Conservation (phyloP, 805 yeast species). For the Teunomyces pallodes region DNA sequence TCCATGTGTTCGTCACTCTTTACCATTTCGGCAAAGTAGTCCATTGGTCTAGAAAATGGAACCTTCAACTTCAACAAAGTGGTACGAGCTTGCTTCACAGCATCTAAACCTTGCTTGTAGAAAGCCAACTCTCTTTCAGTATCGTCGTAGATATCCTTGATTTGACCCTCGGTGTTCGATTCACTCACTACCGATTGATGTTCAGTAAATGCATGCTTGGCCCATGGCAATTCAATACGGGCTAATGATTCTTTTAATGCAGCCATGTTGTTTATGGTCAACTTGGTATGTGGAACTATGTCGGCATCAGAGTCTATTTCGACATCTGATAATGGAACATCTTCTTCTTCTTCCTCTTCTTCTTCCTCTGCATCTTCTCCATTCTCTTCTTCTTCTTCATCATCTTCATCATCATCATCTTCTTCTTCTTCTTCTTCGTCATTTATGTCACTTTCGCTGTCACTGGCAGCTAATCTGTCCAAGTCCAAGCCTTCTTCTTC, state of each 20-base stretch:
- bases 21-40: conserved; percentile 98
- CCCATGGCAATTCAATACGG: conserved; percentile 64
- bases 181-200: conserved; percentile 71
- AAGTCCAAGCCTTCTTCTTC: conserved; percentile 46
- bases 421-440: conserved; percentile 43
- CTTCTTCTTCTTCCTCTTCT: conserved; percentile 68
- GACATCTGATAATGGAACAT: conserved; percentile 84
- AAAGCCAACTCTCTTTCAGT: conserved; percentile 94
- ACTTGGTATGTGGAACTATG: conserved; percentile 85
- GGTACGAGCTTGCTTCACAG: conserved; percentile 70
- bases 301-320: conserved; percentile 94
- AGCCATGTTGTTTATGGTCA: conserved; percentile 82
- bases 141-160: conserved; percentile 90
- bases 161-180: conserved; percentile 58
- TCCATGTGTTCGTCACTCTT: conserved; percentile 99
- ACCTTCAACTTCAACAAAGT: conserved; percentile 67
- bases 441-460: conserved; percentile 41
- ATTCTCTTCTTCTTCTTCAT: conserved; percentile 59
- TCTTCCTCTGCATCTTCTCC: conserved; percentile 62
- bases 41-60: conserved; percentile 90
- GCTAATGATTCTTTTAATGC: conserved; percentile 73
- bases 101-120: conserved; percentile 88
- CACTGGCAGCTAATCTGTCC: conserved; percentile 56
- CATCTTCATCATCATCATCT: conserved; percentile 53
- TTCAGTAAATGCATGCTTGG: conserved; percentile 73